Evolutionary conservation across 1,284 basidiomycete genomes (phyloP).

Genomic region (Exsudoporus floridanus): DNA sequence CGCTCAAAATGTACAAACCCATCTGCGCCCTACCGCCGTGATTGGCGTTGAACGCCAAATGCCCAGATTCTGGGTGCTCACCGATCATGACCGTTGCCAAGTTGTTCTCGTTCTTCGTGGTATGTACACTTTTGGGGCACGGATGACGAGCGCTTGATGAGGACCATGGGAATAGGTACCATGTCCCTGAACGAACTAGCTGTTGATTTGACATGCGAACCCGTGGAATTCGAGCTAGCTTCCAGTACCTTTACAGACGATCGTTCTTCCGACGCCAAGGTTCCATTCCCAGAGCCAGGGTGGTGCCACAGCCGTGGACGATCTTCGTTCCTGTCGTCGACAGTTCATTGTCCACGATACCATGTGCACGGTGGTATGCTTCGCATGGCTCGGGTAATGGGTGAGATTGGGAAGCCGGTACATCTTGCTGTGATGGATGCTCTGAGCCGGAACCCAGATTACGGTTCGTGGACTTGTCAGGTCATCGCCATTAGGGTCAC

Average conservation of each 20-base stretch:
- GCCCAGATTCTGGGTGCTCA: conserved; percentile 80
- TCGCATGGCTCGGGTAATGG: conserved; percentile 77
- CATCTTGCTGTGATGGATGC: conserved; percentile 74
- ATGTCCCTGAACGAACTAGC: conserved; percentile 82
- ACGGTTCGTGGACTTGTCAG: conserved; percentile 48
- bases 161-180: conserved; percentile 48
- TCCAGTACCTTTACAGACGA: conserved; percentile 36
- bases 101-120: conserved; percentile 74
- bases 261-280: conserved; percentile 19
- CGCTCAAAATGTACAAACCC: conserved; percentile 35
- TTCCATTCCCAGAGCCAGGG: conserved; percentile 34
- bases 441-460: conserved; percentile 63
- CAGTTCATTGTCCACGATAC: conserved; percentile 37
- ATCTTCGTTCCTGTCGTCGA: conserved; percentile 25
- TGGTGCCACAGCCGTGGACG: conserved; percentile 23
- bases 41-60: conserved; percentile 68
- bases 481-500: background rate
- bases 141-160: conserved; percentile 8
- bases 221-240: conserved; percentile 62
- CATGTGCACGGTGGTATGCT: conserved; percentile 79
- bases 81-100: conserved; percentile 68
- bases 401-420: conserved; percentile 71
- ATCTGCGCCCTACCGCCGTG: conserved; percentile 49
- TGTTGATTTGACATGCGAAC: conserved; percentile 78
- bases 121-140: conserved; percentile 16